phyloP scores from a whole-genome alignment of 305 asterid genomes.

The Fraxinus floribunda region DNA sequence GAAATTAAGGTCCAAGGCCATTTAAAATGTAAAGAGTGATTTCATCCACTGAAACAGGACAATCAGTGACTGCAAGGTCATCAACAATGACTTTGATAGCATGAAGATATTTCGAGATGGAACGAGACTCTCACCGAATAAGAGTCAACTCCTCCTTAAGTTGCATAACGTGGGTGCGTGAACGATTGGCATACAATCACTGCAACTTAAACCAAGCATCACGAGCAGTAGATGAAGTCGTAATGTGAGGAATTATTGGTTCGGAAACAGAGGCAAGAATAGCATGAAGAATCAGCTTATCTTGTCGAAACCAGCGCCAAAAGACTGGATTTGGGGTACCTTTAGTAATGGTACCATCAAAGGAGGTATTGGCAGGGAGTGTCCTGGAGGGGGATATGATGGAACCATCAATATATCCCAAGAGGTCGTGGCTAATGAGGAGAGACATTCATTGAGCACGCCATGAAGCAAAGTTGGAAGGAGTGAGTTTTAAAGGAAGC shows the following conservation, averaged over 20 bases:
- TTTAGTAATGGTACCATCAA: too few relatives aligned
- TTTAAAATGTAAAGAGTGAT: neutral
- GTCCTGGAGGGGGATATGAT: neutral
- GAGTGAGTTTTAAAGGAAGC: neutral
- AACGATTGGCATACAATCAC: neutral
- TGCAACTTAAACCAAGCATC: neutral
- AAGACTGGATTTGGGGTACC: neutral
- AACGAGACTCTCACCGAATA: neutral
- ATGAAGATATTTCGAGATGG: neutral
- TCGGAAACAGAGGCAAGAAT: neutral
- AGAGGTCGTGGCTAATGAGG: neutral
- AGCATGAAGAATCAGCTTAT: neutral
- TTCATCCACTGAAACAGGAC: neutral
- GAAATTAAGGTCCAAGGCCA: neutral
- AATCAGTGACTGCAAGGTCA: neutral
- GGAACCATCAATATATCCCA: neutral
- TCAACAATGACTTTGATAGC: neutral
- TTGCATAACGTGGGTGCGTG: neutral
- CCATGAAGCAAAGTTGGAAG: neutral
- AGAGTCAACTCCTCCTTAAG: neutral
- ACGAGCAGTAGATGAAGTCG: neutral
- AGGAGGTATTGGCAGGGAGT: neutral
- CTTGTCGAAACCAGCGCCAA: neutral
- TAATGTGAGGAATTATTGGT: neutral
- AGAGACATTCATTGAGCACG: neutral